Base-by-base conservation (phyloP, 306 rosid genomes). In the Styphnolobium japonicum region DNA sequence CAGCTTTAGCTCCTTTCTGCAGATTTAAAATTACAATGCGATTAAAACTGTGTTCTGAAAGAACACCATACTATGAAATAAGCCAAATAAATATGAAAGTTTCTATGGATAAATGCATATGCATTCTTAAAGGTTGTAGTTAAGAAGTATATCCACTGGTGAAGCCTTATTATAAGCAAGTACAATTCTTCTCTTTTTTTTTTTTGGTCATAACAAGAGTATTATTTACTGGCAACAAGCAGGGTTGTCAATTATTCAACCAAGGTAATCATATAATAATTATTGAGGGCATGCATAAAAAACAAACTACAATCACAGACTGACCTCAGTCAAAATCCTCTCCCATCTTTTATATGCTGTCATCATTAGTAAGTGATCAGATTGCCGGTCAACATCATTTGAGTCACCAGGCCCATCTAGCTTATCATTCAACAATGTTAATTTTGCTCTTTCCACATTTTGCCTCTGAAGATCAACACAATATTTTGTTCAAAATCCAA, bases 291-390 rank as follows among this genome's bases (percentile, higher is more conserved):
- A 27, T 51, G 69, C 60, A 39, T 11, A 67, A 61, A 60, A 39
- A 4, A 52, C 49, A 73, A 78, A 62, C 22, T 71, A 42, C 68
- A 85, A 87, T 18, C 12, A 45, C 69, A 57, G 64, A 45, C 87
- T 64, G 67, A 93, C 98, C 98, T 92, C 91, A 33, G 82, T 88
- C 56, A 91, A 82, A 85, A 84, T 84, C 84, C 70, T 89, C 73
- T 89, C 95, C 98, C 98, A 94, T 82, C 81, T 94, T 75, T 67
- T 88, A 75, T 92, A 92, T 14, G 97, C 94, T 48, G 52, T 82
- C 88, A 87, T 87, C 98, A 91, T 89, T 75, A 94, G 61, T 80
- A 94, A 80, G 84, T 94, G 98, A 75, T 94, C 98, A 18, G 98
- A 94, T 77, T 92, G 92, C 84, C 67, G 84, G 74, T 87, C 89